Base-by-base conservation (phyloP, 1,139 yeast genomes). In the Pichia sp. region DNA sequence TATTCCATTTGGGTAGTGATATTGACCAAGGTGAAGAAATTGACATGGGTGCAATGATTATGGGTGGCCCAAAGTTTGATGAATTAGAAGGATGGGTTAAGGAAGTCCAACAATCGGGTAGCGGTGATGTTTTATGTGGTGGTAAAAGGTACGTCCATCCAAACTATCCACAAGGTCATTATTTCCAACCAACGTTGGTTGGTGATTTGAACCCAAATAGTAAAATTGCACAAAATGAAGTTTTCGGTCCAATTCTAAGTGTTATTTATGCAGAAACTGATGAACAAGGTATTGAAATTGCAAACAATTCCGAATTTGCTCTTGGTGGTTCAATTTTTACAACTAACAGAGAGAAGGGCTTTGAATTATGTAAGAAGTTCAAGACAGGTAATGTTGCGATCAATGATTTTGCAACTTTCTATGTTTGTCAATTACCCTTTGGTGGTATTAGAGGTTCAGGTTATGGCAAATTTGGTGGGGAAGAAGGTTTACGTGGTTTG, bases 401-500 rank as follows among this genome's bases (percentile, higher is more conserved):
- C 53, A 92, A 92, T 65, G 98, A 92, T 67, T 92, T 92, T 72
- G 98, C 97, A 7, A 90, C 97, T 0, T 92, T 79, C 62, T 90
- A 90, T 60, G 88, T 92, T 30, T 92, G 97, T 55, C 97, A 92
- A 68, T 73, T 90, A 57, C 98, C 98, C 37, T 92, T 92, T 69
- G 98, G 98, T 48, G 98, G 98, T 27, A 78, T 79, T 30, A 84
- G 84, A 58, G 92, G 90, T 44, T 85, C 96, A 9, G 98, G 98
- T 0, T 92, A 88, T 61, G 97, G 97, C 47, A 90, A 89, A 64
- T 92, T 92, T 69, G 96, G 96, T 27, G 97, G 98, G 37, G 95
- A 85, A 63, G 98, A 92, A 71, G 98, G 97, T 1, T 71, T 92
- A 36, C 77, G 88, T 40, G 97, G 96, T 0, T 71, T 92, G 41